Evolutionary conservation across 306 rosid species (phyloP).

Genomic region (Psophocarpus tetragonolobus): DNA sequence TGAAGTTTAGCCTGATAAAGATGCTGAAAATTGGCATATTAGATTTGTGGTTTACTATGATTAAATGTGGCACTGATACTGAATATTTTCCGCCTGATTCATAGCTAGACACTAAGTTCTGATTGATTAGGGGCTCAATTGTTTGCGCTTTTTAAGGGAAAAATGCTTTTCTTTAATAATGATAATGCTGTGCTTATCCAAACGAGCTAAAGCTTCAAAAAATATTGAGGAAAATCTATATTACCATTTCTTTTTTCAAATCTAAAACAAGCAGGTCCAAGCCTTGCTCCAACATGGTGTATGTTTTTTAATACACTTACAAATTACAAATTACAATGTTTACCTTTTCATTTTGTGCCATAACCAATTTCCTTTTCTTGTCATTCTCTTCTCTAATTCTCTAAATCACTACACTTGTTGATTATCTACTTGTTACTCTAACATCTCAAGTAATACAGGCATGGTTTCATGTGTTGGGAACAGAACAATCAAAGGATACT

Average conservation of each 20-base stretch:
- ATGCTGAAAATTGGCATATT: constrained; percentile 15
- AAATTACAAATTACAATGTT: too few species aligned
- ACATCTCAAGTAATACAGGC: constrained; percentile 53
- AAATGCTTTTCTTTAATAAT: not conserved
- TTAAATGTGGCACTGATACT: not conserved
- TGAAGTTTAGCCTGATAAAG: constrained; percentile 3
- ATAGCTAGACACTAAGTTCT: not conserved
- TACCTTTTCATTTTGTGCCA: not conserved
- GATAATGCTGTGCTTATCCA: not conserved
- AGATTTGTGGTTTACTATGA: not conserved
- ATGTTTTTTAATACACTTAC: not conserved
- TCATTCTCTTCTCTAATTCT: not conserved
- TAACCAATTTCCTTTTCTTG: not conserved
- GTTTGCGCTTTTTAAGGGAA: not conserved
- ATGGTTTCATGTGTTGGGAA: constrained; percentile 79
- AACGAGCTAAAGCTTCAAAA: not conserved
- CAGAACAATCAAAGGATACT: constrained; percentile 70
- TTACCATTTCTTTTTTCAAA: not conserved
- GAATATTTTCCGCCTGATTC: not conserved
- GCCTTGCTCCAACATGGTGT: constrained; percentile 3
- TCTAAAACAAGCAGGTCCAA: not conserved
- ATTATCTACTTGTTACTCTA: constrained; percentile 25
- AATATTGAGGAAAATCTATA: not conserved
- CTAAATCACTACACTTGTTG: not conserved
- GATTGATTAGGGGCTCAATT: not conserved